Percentiles rank a stretch among this genome's conserved stretches.
phyloP scores from a whole-genome alignment of 805 yeast species.

The Naumovozyma baii region DNA sequence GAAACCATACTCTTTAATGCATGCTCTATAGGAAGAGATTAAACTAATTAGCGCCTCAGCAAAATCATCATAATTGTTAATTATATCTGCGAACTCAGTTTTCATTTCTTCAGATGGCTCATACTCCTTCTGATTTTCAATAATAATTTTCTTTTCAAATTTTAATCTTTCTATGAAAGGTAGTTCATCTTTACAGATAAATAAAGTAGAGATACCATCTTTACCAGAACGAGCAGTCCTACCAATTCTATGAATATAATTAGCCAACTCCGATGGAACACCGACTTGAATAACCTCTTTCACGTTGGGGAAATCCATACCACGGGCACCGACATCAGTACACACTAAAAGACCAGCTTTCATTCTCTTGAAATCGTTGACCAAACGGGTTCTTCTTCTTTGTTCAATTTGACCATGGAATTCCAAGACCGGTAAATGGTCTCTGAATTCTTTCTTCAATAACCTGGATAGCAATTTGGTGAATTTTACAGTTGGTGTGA shows the following conservation, averaged over 20 bases:
- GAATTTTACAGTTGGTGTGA: constrained; percentile 66
- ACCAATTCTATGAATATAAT: constrained; percentile 87
- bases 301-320: constrained; percentile 88
- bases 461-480: constrained; percentile 48
- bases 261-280: constrained; percentile 62
- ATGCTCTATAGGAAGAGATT: constrained; percentile 32
- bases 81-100: constrained; percentile 19
- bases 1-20: constrained; percentile 27
- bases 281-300: constrained; percentile 79
- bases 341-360: constrained; percentile 56
- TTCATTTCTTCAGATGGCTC: constrained; percentile 29
- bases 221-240: constrained; percentile 92
- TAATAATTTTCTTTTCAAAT: constrained; percentile 43
- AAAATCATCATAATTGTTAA: constrained; percentile 18
- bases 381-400: constrained; percentile 50
- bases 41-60: constrained; percentile 29
- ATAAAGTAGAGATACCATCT: constrained; percentile 60
- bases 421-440: constrained; percentile 27
- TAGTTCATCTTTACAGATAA: constrained; percentile 46
- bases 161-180: constrained; percentile 44
- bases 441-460: constrained; percentile 28
- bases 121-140: constrained; percentile 37
- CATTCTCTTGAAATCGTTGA: constrained; percentile 42
- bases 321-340: constrained; percentile 93
- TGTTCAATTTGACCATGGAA: constrained; percentile 75